A percentile compares a stretch with the other conserved stretches of the same genome.
Conservation (phyloP, 257 asterid species). For the Fraxinus americana region DNA sequence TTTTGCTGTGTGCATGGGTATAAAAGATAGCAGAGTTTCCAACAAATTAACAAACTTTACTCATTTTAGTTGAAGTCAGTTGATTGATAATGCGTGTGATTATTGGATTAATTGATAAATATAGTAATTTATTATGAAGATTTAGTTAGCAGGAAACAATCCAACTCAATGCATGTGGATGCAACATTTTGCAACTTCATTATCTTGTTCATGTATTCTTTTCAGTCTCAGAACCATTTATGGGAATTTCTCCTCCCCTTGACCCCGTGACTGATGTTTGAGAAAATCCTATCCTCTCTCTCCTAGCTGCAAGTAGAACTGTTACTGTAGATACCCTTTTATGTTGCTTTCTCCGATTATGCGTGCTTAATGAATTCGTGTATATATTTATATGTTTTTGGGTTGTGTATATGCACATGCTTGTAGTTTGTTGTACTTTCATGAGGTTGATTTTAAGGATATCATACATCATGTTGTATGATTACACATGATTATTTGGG, state of each 20-base stretch:
- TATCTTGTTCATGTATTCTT: neutral
- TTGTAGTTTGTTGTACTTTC: neutral
- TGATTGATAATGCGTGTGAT: constrained; percentile 12
- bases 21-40: neutral
- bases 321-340: neutral
- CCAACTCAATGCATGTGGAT: constrained; percentile 22
- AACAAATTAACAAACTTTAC: constrained; percentile 9
- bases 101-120: constrained; percentile 14
- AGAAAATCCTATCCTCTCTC: neutral
- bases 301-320: neutral
- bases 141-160: constrained; percentile 13
- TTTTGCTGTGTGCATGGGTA: neutral
- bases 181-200: constrained; percentile 6
- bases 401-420: neutral
- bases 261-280: neutral
- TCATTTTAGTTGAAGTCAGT: constrained; percentile 1
- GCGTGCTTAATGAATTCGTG: neutral
- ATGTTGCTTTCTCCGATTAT: constrained; percentile 5
- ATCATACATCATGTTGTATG: constrained; percentile 10
- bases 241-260: constrained; percentile 4
- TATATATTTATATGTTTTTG: neutral
- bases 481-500: neutral
- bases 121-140: neutral
- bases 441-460: neutral
- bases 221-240: constrained; percentile 2